phyloP scores from a whole-genome alignment of 306 rosid species.

The Medicago lupulina region DNA sequence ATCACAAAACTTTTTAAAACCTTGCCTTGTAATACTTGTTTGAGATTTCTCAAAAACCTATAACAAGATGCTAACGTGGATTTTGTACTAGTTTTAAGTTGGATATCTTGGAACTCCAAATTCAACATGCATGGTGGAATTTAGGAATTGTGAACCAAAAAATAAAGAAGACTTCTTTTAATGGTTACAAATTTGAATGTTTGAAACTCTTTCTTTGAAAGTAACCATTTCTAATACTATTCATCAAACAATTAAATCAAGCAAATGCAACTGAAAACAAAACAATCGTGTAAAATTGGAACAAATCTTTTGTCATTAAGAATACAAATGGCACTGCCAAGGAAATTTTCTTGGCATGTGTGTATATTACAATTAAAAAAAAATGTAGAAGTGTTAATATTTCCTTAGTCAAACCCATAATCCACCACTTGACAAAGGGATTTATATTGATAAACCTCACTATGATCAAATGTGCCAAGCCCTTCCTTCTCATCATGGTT shows the following conservation, averaged over 20 bases:
- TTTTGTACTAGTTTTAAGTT: not conserved
- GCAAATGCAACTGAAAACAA: not conserved
- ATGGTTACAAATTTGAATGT: slow-evolving; percentile 1
- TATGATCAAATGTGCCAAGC: not conserved
- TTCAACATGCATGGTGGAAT: not conserved
- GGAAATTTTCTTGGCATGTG: slow-evolving; percentile 27
- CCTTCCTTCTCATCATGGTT: not conserved
- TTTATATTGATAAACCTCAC: slow-evolving; percentile 22
- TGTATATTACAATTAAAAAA: slow-evolving; percentile 34
- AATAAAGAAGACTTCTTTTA: not conserved
- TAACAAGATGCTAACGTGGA: not conserved
- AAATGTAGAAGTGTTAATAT: slow-evolving; percentile 30
- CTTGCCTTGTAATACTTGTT: not conserved
- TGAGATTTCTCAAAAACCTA: not conserved
- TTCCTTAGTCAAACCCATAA: slow-evolving; percentile 14
- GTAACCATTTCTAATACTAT: not conserved
- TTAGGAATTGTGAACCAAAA: not conserved
- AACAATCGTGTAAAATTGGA: slow-evolving; percentile 7
- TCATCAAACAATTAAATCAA: not conserved
- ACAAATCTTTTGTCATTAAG: slow-evolving; percentile 17
- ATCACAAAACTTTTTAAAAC: not conserved
- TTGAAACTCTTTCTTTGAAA: not conserved
- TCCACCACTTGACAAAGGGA: slow-evolving; percentile 30
- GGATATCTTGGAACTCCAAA: slow-evolving; percentile 2
- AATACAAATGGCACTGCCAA: slow-evolving; percentile 24